phyloP scores from a whole-genome alignment of 805 yeast species.

The Pichia gijzeniarum region DNA sequence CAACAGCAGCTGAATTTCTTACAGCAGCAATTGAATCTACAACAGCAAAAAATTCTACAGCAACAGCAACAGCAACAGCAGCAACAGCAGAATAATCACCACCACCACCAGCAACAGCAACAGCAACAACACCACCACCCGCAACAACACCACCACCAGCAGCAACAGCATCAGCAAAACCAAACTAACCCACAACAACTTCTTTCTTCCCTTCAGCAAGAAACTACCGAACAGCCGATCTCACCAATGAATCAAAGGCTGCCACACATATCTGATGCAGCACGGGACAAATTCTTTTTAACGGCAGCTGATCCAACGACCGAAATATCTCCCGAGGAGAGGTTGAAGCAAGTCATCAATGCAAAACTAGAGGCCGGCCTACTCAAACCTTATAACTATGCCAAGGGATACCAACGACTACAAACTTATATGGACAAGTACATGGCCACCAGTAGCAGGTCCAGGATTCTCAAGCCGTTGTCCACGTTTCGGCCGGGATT shows the following conservation, averaged over 20 bases:
- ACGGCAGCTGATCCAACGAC: slow-evolving; percentile 98
- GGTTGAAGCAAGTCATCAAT: slow-evolving; percentile 86
- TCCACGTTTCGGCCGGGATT: slow-evolving; percentile 88
- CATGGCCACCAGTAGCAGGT: slow-evolving; percentile 79
- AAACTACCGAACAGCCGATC: too few species aligned
- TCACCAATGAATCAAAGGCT: not conserved
- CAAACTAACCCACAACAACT: not conserved
- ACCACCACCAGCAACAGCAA: slow-evolving; percentile 5
- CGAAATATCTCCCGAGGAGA: slow-evolving; percentile 88
- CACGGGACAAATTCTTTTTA: slow-evolving; percentile 85
- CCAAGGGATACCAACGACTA: slow-evolving; percentile 84
- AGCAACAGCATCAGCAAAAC: slow-evolving; percentile 3
- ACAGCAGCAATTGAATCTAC: slow-evolving; percentile 10
- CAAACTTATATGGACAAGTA: slow-evolving; percentile 89
- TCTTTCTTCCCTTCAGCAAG: too few species aligned
- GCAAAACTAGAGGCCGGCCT: slow-evolving; percentile 94
- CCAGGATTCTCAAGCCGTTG: slow-evolving; percentile 78
- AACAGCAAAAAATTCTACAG: slow-evolving; percentile 4
- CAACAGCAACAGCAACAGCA: slow-evolving; percentile 11
- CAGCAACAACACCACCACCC: slow-evolving; percentile 9
- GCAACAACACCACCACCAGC: not conserved
- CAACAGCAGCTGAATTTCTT: slow-evolving; percentile 9
- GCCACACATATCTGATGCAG: slow-evolving; percentile 54
- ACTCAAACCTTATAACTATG: slow-evolving; percentile 87
- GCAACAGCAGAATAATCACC: slow-evolving; percentile 3